A percentile compares a stretch with the other conserved stretches of the same genome.
phyloP scores from a whole-genome alignment of 306 rosid genomes.

The Mucuna pruriens region DNA sequence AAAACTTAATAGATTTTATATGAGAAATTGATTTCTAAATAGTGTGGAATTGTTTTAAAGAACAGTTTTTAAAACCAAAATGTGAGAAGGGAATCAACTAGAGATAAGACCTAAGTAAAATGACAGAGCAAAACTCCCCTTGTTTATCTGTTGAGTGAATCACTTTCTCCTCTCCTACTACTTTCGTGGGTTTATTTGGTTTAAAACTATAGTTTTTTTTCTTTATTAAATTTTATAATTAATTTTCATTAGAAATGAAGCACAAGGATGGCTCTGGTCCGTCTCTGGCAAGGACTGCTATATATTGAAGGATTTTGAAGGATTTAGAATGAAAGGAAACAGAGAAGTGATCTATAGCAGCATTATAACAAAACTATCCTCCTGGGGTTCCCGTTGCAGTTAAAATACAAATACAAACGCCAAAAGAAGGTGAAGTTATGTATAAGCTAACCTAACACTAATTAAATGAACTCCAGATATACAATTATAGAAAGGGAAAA shows the following conservation, averaged over 20 bases:
- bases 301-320: not conserved
- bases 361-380: not conserved
- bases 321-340: not conserved
- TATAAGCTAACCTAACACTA: not conserved
- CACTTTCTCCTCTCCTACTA: not conserved
- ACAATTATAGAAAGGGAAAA: not conserved
- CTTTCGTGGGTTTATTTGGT: not conserved
- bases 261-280: constrained; percentile 8
- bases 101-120: no score
- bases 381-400: not conserved
- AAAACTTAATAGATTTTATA: no score
- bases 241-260: constrained; percentile 1
- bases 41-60: no score
- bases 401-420: not conserved
- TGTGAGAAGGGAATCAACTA: no score
- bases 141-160: not conserved
- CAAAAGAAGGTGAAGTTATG: not conserved
- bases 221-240: not conserved
- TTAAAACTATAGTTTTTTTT: not conserved
- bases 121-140: not conserved
- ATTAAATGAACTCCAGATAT: not conserved
- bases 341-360: not conserved
- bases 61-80: no score
- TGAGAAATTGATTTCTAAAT: no score
- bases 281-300: not conserved